A percentile compares a stretch with the other conserved stretches of the same genome.
Evolutionary conservation across 1,284 basidiomycete genomes (phyloP).

Genomic region (Boletus semigastroideus): DNA sequence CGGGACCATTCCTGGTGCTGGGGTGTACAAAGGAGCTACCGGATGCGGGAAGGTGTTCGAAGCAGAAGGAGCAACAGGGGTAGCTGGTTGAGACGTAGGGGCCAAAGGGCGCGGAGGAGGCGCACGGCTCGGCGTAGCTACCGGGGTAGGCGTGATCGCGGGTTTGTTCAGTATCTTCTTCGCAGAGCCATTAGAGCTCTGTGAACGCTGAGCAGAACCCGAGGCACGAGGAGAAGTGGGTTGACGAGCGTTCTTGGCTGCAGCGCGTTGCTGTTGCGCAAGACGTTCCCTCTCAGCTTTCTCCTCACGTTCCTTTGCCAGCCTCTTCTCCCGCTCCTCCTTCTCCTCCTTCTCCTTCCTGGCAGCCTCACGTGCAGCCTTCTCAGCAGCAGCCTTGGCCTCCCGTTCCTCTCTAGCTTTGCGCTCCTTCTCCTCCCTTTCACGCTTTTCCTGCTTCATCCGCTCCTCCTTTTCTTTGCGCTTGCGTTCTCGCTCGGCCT

Average conservation of each 20-base stretch:
- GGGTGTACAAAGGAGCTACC: constrained; percentile 48
- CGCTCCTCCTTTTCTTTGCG: constrained; percentile 68
- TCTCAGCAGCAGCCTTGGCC: constrained; percentile 52
- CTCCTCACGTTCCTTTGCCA: constrained; percentile 62
- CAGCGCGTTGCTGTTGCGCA: constrained; percentile 43
- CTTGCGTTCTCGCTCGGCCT: constrained; percentile 63
- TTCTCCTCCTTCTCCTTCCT: constrained; percentile 57
- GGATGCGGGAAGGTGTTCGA: constrained; percentile 32
- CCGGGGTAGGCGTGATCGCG: constrained; percentile 30
- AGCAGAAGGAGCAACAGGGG: constrained; percentile 34
- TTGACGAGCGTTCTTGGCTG: constrained; percentile 41
- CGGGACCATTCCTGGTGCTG: constrained; percentile 44
- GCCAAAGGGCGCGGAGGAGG: constrained; percentile 32
- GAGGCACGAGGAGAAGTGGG: constrained; percentile 53
- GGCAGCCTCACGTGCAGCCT: constrained; percentile 46
- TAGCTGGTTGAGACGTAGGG: constrained; percentile 33
- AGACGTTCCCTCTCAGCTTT: constrained; percentile 49
- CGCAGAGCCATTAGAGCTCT: constrained; percentile 42
- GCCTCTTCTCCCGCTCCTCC: constrained; percentile 56
- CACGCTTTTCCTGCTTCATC: constrained; percentile 59
- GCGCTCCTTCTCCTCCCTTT: constrained; percentile 63
- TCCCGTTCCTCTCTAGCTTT: constrained; percentile 58
- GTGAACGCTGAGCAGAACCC: constrained; percentile 46
- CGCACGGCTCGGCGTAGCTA: constrained; percentile 22
- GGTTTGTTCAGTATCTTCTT: constrained; percentile 55